Base-by-base conservation (phyloP, 306 rosid species). In the Cicer bijugum region DNA sequence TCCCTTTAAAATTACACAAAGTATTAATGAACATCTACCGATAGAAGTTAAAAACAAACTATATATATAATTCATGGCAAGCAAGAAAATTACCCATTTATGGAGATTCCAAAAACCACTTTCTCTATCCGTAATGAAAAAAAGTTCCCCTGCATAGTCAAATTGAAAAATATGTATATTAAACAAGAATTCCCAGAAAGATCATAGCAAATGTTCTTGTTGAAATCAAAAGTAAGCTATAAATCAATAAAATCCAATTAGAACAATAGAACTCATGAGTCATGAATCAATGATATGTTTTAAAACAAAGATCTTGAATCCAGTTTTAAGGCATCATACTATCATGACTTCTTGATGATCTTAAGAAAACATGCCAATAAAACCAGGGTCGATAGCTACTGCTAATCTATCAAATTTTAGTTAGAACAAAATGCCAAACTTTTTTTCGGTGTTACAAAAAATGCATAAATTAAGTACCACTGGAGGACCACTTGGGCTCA, bases 401-500 rank as follows among this genome's bases (percentile, higher is more conserved):
- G 12, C 15, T 44, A 51, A 12, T 28, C 46, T 38, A 72, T 59
- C 45, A 69, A 65, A 23, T 47, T 74, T 78, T 15, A 11, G 42
- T 12, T 55, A 44, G 38, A 15, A 5, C 8, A 51, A 78, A 71
- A 19, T 45, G 46, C 1, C 37, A 71, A 61, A 47, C 15, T n/a
- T 4, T 6, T 0, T 12, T 67, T 68, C 0, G 2, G 42, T 4
- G 9, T 40, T 10, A 17, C 4, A 47, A 43, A 67, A 75, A 47
- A 56, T 62, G 62, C 14, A 28, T 57, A 78, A 56, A 58, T 72
- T 78, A 28, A 7, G 46, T 85, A 94, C 99, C 99, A 71, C 70
- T 57, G 15, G 97, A 72, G 23, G 99, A 91, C 99, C 99, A 95
- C 92, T 91, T 91, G 35, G 99, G 99, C 89, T 90, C 99, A 58